A percentile compares a stretch with the other conserved stretches of the same genome.
Conservation (phyloP, 2,329 filamentous ascomycete species). For the Cadophora gregata region DNA sequence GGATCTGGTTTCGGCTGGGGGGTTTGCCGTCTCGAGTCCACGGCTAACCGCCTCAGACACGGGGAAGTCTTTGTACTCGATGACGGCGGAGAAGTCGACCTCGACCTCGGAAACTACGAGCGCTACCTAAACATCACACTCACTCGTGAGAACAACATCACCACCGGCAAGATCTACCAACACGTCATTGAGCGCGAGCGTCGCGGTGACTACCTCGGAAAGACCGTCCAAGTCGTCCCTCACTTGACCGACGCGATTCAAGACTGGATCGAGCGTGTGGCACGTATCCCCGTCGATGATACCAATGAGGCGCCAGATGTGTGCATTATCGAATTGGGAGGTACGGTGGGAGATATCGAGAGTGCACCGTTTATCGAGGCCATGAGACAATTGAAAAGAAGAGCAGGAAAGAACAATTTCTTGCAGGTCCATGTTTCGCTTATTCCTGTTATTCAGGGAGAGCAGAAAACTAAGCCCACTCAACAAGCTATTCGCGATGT, state of each 20-base stretch:
- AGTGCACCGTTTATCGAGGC: conserved; percentile 88
- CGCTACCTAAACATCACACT: conserved; percentile 83
- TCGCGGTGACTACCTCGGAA: conserved; percentile 76
- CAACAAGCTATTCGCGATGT: conserved; percentile 87
- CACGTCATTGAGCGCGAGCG: conserved; percentile 74
- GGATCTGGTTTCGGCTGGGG: not conserved
- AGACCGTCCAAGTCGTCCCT: conserved; percentile 89
- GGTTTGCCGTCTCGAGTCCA: not conserved
- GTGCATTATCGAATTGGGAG: conserved; percentile 81
- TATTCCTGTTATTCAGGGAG: conserved; percentile 70
- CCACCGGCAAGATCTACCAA: conserved; percentile 94
- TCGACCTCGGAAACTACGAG: conserved; percentile 79
- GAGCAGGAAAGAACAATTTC: conserved; percentile 80
- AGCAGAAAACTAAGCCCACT: conserved; percentile 98
- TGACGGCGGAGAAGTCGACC: conserved; percentile 79
- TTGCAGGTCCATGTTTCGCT: conserved; percentile 88
- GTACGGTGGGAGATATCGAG: conserved; percentile 82
- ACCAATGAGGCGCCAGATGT: conserved; percentile 84
- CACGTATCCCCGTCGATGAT: conserved; percentile 85
- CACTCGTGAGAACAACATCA: conserved; percentile 91
- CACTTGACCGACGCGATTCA: conserved; percentile 92
- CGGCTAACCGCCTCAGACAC: conserved; percentile 58
- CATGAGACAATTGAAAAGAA: conserved; percentile 76
- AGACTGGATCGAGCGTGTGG: conserved; percentile 89
- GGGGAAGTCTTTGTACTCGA: conserved; percentile 90